Evolutionary conservation across 2,329 filamentous ascomycete genomes (phyloP), one percentile per base, ranked within the genome.

Genomic region (Phialophora tarda): DNA sequence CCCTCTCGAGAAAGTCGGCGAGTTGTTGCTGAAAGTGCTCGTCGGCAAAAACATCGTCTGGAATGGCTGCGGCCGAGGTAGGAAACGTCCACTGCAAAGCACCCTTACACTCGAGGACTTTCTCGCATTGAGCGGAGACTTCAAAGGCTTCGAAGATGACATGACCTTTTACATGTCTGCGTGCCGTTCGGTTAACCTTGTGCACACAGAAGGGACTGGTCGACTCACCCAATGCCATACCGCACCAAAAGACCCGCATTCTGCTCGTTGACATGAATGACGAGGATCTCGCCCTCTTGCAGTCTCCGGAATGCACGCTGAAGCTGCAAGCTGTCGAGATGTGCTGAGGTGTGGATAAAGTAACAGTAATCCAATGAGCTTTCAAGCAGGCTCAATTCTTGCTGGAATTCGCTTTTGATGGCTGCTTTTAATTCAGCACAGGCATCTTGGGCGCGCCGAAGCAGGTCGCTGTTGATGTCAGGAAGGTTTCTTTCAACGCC

Each of bases 71-170:
- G 0, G 84, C 81, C 17, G 75, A 77, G 0, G 84, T 85, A 0
- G 88, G 88, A 68, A 91, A 91, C 21, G 84, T 80, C 82, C 87
- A 88, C 63, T 78, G 72, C 0, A 91, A 74, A 1, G 86, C 82
- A 23, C 83, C 75, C 0, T 84, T 75, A 0, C 81, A 80, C 11
- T 56, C 28, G 1, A 89, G 77, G 0, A 88, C 84, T 14, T 81
- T 76, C 51, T 85, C 79, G 0, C 84, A 84, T 0, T 73, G 73
- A 0, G 88, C 79, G 0, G 87, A 88, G 0, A 84, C 80, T 73
- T 91, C 88, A 63, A 90, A 90, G 0, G 80, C 80, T 73, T 91
- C 88, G 55, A 89, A 84, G 63, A 86, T 21, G 70, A 83, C 68
- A 71, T 68, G 23, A 53, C 77, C 30, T 23, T 70, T 53, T 1